Base-by-base conservation (phyloP, 2,329 filamentous ascomycete genomes). In the Botrytis fragariae region DNA sequence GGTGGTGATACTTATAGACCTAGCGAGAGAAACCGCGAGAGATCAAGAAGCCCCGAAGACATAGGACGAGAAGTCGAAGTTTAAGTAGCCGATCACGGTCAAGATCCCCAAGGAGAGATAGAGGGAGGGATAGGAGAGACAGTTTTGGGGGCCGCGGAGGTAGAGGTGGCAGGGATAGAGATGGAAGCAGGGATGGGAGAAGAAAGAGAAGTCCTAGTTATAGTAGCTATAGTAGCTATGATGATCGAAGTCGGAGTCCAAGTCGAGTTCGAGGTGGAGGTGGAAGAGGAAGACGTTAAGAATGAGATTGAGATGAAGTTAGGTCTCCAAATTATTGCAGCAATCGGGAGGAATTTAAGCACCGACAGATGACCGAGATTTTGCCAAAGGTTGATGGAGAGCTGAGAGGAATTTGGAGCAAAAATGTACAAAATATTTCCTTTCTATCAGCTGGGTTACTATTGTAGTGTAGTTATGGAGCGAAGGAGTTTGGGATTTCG, bases 141-240 rank as follows among this genome's bases (percentile, higher is more conserved):
- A 51, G 71, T 16, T 60, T 67, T 68, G 39, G 71, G 48, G 42
- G 42, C 54, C 54, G 69, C 25, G 44, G 69, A 69, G 65, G 65
- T 20, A 57, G 69, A n/a, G 70, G 63, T 20, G 71, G 65, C 9
- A 71, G 79, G 14, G 79, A 78, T 75, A 77, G 69, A 60, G 71
- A 75, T 48, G 77, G 77, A 51, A 78, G 83, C 72, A 84, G 71
- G n/a, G 69, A 73, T 35, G 77, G 77, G 45, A 77, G 83, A 73
- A 84, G 87, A 75, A 84, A 88, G 75, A 84, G 89, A 76, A 90
- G 88, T 77, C 87, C 87, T 6, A 91, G 89, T 77, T 90, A 90
- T 77, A 88, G 86, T 77, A 90, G 88, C 76, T 90, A 90, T 77
- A 87, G 86, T 78, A 88, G 87, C 77, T 84, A 86, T 78, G 85